Base-by-base conservation (phyloP, 2,329 filamentous ascomycete genomes). In the Bipolaris oryzae region DNA sequence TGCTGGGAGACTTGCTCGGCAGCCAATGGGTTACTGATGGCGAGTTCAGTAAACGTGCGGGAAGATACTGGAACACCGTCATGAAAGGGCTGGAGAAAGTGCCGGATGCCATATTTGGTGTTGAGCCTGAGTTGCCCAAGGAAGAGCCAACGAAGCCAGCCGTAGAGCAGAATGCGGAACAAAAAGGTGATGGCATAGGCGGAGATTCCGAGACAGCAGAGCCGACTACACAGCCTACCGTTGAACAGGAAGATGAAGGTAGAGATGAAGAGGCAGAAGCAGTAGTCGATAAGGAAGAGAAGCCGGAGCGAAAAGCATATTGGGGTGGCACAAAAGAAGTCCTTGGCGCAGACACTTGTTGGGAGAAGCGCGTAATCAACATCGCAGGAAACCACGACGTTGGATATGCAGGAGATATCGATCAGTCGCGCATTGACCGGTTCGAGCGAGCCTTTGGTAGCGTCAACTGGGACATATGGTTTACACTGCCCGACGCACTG, bases 341-440 rank as follows among this genome's bases (percentile, higher is more conserved):
- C 1, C 68, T 83, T 21, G 77, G 78, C 1, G 61, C 61, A 44
- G 81, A 85, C 55, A 76, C 80, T 5, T 75, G 77, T 2, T 98
- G 95, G 95, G 77, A 82, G n/a, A 83, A 81, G 38, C 85, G 89
- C 53, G 82, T 97, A 61, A 92, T 99, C 73, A 96, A 96, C 66
- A 86, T 98, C 23, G 92, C 88, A 0, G 95, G 95, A 1, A 99
- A 99, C 71, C 95, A 99, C 73, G 95, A 99, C 75, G 88, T 99
- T 70, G 95, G 95, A 33, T 99, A 99, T 74, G 92, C 93, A 0
- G 95, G 95, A 3, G 95, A 99, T 75, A 83, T 98, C 59, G 92
- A 89, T 38, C 78, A 83, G n/a, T 82, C 86, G 59, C 86, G 92
- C 3, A 81, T 97, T 52, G 81, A 85, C 25, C 85, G 95, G 1